Percentiles rank a stretch among this genome's conserved stretches.
Conservation (phyloP, 2,329 filamentous ascomycete species). For the Parafenestella ontariensis region DNA sequence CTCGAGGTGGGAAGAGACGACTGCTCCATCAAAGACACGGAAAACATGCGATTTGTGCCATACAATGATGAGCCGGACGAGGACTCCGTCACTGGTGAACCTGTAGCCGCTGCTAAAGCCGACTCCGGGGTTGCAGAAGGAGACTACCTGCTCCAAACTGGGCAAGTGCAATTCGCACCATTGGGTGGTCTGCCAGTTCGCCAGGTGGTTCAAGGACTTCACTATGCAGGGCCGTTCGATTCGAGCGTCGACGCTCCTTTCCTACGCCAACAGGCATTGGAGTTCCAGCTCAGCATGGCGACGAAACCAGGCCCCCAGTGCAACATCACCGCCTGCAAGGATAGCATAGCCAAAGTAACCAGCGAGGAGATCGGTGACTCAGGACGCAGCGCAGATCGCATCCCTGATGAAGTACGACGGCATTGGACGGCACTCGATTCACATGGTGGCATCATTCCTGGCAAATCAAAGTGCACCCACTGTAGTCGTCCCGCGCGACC, state of each 20-base stretch:
- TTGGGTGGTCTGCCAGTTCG: conserved; percentile 53
- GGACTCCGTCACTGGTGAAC: conserved; percentile 2
- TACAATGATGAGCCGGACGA: conserved; percentile 19
- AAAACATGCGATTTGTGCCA: conserved; percentile 37
- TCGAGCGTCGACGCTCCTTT: conserved; percentile 28
- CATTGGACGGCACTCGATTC: conserved; percentile 29
- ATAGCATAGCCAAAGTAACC: conserved; percentile 41
- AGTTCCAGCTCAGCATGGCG: conserved; percentile 43
- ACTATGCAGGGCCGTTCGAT: conserved; percentile 52
- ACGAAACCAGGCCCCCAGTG: conserved; percentile 26
- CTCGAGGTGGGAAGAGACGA: conserved; percentile 53
- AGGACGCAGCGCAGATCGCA: conserved; percentile 49
- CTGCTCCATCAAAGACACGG: conserved; percentile 33
- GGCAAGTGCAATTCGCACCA: conserved; percentile 45
- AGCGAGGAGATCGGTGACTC: conserved; percentile 51
- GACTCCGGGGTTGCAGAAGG: conserved; percentile 38
- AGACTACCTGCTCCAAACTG: conserved; percentile 35
- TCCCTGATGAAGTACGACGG: conserved; percentile 48
- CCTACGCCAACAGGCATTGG: conserved; percentile 36
- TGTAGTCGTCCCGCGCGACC: conserved; percentile 45
- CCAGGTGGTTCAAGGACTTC: conserved; percentile 55
- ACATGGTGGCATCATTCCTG: conserved; percentile 17
- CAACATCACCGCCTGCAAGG: conserved; percentile 34
- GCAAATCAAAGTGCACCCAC: conserved; percentile 42
- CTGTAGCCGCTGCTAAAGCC: neutral